These are phyloP conservation scores for Capronia epimyces DNA, from an alignment of 2,329 filamentous ascomycete genomes.

Conservation along the genomic window DNA sequence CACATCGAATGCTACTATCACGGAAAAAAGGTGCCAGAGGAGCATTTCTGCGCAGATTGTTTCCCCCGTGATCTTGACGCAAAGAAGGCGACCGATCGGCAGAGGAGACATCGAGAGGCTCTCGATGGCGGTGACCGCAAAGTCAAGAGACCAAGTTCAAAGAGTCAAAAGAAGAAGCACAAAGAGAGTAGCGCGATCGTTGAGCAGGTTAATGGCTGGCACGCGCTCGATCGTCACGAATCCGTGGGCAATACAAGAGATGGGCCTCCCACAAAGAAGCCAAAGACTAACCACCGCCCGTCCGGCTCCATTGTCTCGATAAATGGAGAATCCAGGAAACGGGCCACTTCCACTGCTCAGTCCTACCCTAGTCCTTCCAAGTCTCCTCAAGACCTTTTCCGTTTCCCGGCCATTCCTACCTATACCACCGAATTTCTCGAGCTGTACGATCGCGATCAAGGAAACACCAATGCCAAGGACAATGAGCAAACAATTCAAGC, in stretches of 20 bases:
- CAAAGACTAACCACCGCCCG: conserved; percentile 74
- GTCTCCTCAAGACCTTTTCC: conserved; percentile 48
- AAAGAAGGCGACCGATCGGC: conserved; percentile 68
- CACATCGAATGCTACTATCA: conserved; percentile 97
- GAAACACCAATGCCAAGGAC: conserved; percentile 49
- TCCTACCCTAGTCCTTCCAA: conserved; percentile 71
- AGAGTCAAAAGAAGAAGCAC: conserved; percentile 81
- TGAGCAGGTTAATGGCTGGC: conserved; percentile 61
- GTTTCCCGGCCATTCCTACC: conserved; percentile 58
- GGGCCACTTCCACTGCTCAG: conserved; percentile 52
- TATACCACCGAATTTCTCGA: conserved; percentile 72
- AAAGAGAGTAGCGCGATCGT: conserved; percentile 58
- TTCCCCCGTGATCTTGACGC: conserved; percentile 69
- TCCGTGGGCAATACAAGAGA: conserved; percentile 48
- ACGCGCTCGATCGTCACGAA: conserved; percentile 53
- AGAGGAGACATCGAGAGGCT: conserved; percentile 56
- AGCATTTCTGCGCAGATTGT: conserved; percentile 87
- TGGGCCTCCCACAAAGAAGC: conserved; percentile 64
- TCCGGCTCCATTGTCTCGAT: conserved; percentile 71
- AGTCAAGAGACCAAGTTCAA: conserved; percentile 66
- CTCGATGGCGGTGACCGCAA: conserved; percentile 61
- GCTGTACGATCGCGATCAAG: conserved; percentile 61
- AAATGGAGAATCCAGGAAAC: conserved; percentile 56
- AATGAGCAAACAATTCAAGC: conserved; percentile 76
- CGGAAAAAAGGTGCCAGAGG: conserved; percentile 63